A percentile compares a stretch with the other conserved stretches of the same genome.
Evolutionary conservation across 2,329 filamentous ascomycete species (phyloP).

Genomic region (Trichoderma sp.): DNA sequence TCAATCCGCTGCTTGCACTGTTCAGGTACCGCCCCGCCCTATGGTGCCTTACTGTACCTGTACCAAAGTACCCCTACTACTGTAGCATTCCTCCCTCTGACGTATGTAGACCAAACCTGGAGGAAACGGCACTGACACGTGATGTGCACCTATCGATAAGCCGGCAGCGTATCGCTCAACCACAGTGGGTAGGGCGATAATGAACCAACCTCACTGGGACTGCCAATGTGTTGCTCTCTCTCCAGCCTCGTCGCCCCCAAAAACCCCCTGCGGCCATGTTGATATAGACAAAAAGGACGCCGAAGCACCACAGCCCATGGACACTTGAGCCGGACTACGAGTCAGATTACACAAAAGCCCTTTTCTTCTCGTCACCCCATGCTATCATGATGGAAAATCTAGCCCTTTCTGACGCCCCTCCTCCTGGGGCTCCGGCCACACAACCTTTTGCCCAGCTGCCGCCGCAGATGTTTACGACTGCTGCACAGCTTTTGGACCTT

Average conservation of each 20-base stretch:
- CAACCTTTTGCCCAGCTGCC: constrained; percentile 64
- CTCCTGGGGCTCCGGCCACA: constrained; percentile 37
- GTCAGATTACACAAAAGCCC: neutral
- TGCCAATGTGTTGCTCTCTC: neutral
- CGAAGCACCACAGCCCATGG: constrained; percentile 8
- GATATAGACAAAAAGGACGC: neutral
- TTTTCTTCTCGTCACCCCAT: constrained; percentile 18
- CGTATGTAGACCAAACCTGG: neutral
- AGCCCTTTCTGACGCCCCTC: constrained; percentile 48
- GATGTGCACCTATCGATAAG: constrained; percentile 18
- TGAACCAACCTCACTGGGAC: neutral
- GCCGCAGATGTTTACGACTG: constrained; percentile 98
- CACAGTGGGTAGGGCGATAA: constrained; percentile 1
- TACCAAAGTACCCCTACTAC: neutral
- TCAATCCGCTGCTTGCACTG: neutral
- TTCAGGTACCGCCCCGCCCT: neutral
- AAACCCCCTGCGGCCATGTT: constrained; percentile 2
- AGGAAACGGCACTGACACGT: constrained; percentile 2
- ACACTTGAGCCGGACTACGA: neutral
- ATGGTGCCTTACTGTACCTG: neutral
- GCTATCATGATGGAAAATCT: constrained; percentile 51
- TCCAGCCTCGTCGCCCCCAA: neutral
- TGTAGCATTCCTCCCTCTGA: neutral
- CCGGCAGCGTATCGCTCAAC: neutral
- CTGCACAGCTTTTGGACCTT: constrained; percentile 89